Evolutionary conservation across 139 green algal species (phyloP).

Genomic region (Volvox reticuliferus): DNA sequence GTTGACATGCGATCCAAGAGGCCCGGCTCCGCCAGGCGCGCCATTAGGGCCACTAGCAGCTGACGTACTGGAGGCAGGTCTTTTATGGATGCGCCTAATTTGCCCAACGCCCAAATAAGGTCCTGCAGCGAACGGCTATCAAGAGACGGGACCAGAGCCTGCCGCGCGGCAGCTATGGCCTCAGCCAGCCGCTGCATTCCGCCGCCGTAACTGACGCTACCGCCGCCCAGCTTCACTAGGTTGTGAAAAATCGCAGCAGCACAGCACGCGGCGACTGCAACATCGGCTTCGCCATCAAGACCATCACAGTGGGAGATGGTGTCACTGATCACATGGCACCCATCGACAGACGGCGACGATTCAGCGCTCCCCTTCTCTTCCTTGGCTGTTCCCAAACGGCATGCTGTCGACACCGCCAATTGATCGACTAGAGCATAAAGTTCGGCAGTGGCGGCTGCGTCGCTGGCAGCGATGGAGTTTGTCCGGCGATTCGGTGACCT

Average conservation of each 20-base stretch:
- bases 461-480: neutral
- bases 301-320: neutral
- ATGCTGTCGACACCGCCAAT: neutral
- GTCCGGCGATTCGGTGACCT: no score
- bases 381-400: no score
- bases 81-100: neutral
- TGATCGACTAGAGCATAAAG: neutral
- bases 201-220: neutral
- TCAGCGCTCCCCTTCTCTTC: neutral
- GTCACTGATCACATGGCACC: neutral
- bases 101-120: conserved; percentile 37
- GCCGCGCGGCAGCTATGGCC: neutral
- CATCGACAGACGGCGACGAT: neutral
- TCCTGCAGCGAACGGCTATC: conserved; percentile 20
- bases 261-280: neutral
- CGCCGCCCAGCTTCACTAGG: conserved; percentile 12
- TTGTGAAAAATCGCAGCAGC: neutral
- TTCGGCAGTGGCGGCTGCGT: no score
- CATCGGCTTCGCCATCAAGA: neutral
- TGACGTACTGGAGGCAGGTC: neutral
- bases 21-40: conserved; percentile 21
- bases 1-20: conserved; percentile 5
- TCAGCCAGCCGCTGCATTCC: neutral
- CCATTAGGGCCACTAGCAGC: neutral
- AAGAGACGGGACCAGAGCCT: neutral